These are phyloP conservation scores for Collybiopsis confluens DNA, from an alignment of 768 basidiomycete species.

Conservation along the genomic window DNA sequence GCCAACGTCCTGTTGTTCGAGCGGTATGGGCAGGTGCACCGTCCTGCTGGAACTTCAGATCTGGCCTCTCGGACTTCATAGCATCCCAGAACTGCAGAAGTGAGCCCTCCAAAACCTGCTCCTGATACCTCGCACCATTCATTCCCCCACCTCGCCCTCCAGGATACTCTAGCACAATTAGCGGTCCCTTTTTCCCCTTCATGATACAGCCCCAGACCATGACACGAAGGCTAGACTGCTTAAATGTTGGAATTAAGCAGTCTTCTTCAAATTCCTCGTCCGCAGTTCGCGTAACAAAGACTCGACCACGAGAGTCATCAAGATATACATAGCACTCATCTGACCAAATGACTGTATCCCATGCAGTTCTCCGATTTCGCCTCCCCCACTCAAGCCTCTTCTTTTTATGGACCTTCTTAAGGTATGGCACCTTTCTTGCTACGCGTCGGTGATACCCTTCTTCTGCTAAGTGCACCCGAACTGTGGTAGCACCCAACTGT, in stretches of 20 bases:
- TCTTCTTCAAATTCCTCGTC: constrained; percentile 12
- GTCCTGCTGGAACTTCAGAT: constrained; percentile 12
- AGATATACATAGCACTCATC: constrained; percentile 14
- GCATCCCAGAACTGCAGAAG: not conserved
- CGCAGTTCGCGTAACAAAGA: constrained; percentile 11
- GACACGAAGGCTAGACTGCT: constrained; percentile 2
- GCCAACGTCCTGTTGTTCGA: constrained; percentile 5
- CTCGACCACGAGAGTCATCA: constrained; percentile 8
- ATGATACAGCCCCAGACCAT: constrained; percentile 14
- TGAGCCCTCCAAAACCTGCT: constrained; percentile 12
- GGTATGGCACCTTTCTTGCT: constrained; percentile 12
- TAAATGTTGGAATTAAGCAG: constrained; percentile 9
- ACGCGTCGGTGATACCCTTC: constrained; percentile 14
- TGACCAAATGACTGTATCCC: constrained; percentile 12
- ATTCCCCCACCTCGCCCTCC: constrained; percentile 13
- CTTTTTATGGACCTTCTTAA: constrained; percentile 8
- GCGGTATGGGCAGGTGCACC: constrained; percentile 5
- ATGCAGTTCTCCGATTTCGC: constrained; percentile 2
- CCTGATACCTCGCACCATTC: constrained; percentile 3
- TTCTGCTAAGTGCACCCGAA: constrained; percentile 7
- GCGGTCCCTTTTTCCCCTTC: constrained; percentile 10
- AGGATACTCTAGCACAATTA: constrained; percentile 12
- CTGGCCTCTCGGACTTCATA: not conserved
- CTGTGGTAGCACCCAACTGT: constrained; percentile 8
- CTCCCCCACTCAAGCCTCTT: constrained; percentile 10